Conservation (phyloP, 345 rosid species). For the Salix purpurea region DNA sequence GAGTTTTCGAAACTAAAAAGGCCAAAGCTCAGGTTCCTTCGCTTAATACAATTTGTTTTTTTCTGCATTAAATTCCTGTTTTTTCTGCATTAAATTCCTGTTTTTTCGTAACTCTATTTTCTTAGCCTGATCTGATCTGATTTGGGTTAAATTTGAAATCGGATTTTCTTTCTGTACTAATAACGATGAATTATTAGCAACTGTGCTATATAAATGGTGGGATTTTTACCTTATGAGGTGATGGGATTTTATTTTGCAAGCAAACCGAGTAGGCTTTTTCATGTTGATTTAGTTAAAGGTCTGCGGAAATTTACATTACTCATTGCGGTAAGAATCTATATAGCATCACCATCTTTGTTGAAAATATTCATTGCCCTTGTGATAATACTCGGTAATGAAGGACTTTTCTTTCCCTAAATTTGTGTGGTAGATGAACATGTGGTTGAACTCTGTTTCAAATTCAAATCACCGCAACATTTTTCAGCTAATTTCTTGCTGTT, state of each 20-base stretch:
- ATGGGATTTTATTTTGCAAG: neutral
- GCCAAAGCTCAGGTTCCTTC: neutral
- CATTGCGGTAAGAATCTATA: neutral
- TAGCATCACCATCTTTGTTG: neutral
- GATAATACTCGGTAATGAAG: neutral
- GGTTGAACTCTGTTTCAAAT: neutral
- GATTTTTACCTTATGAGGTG: neutral
- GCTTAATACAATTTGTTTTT: neutral
- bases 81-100: neutral
- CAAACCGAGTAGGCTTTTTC: neutral
- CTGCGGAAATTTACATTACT: neutral
- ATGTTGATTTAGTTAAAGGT: neutral
- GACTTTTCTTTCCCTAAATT: neutral
- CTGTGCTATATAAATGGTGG: neutral
- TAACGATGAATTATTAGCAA: too few species aligned
- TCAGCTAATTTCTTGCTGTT: neutral
- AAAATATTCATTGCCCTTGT: too few species aligned
- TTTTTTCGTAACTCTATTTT: neutral
- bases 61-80: too few species aligned
- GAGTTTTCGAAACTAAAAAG: neutral
- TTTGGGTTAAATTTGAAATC: neutral
- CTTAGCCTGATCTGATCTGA: neutral
- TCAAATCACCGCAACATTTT: neutral
- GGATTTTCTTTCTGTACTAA: neutral
- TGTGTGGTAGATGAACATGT: neutral